Conservation (phyloP, 73 alveolate genomes). For the Paramecium sexaurelia region DNA sequence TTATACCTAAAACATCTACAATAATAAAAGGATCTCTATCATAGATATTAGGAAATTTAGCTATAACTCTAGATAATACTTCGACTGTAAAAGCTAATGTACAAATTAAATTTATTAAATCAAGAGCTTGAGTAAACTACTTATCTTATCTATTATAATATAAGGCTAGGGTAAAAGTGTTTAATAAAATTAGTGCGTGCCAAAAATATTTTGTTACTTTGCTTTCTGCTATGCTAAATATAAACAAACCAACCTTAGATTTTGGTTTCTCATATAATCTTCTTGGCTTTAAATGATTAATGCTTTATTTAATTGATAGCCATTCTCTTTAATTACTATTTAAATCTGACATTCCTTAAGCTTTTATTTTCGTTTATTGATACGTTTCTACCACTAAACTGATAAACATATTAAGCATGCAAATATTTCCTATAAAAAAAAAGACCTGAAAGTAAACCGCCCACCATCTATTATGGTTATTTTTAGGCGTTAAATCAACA, state of each 20-base stretch:
- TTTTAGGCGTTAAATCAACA: background rate
- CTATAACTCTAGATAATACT: background rate
- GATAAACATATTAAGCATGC: conserved; percentile 66
- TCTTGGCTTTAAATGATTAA: conserved; percentile 6
- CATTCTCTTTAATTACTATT: conserved; percentile 49
- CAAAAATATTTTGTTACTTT: background rate
- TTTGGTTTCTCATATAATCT: background rate
- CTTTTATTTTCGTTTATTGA: conserved; percentile 49
- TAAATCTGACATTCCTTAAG: background rate
- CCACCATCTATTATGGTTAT: conserved; percentile 58
- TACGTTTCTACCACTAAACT: conserved; percentile 59
- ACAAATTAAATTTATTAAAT: background rate
- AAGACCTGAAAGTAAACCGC: conserved; percentile 4
- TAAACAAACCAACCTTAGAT: background rate
- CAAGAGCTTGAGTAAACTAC: background rate
- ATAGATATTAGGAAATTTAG: background rate
- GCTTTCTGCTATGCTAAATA: background rate
- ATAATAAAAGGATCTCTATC: background rate
- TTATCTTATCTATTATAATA: background rate
- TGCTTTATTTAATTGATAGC: conserved; percentile 31
- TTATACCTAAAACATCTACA: background rate
- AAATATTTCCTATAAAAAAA: conserved; percentile 58
- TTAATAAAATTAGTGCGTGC: background rate
- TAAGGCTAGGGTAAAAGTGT: background rate
- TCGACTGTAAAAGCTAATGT: background rate